A percentile compares a stretch with the other conserved stretches of the same genome.
These are phyloP conservation scores for Trichoderma atrobrunneum DNA, from an alignment of 2,329 filamentous ascomycete species.

Conservation along the genomic window DNA sequence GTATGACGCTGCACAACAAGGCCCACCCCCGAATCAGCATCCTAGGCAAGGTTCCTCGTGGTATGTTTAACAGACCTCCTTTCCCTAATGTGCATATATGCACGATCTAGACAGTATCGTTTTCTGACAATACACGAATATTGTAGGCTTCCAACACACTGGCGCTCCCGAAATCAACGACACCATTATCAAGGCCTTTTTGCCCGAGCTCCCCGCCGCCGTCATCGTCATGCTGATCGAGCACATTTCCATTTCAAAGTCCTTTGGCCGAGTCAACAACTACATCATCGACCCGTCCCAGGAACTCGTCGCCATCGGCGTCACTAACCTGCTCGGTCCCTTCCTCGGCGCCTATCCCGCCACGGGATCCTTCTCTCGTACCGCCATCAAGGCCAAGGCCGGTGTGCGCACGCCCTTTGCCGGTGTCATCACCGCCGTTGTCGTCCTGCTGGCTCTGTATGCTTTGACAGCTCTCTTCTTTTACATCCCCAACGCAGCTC, in stretches of 20 bases:
- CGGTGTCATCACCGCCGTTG: slow-evolving; percentile 76
- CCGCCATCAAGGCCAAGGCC: slow-evolving; percentile 91
- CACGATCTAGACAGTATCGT: background rate
- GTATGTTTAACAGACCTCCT: slow-evolving; percentile 36
- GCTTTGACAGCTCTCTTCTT: slow-evolving; percentile 80
- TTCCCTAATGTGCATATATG: background rate
- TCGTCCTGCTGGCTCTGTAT: slow-evolving; percentile 82
- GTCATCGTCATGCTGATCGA: slow-evolving; percentile 78
- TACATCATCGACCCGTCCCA: slow-evolving; percentile 79
- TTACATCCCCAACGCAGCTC: slow-evolving; percentile 75
- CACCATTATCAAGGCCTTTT: slow-evolving; percentile 60
- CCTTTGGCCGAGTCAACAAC: slow-evolving; percentile 76
- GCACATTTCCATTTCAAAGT: slow-evolving; percentile 80
- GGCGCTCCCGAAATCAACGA: slow-evolving; percentile 61
- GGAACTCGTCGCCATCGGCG: slow-evolving; percentile 73
- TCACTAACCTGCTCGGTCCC: slow-evolving; percentile 70
- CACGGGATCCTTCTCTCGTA: slow-evolving; percentile 86
- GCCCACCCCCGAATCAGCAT: slow-evolving; percentile 60
- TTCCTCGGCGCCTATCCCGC: slow-evolving; percentile 82
- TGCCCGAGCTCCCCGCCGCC: slow-evolving; percentile 65
- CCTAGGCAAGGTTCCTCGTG: slow-evolving; percentile 67
- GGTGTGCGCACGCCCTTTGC: slow-evolving; percentile 84
- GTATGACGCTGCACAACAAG: slow-evolving; percentile 61
- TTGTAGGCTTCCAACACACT: slow-evolving; percentile 66
- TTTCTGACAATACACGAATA: background rate